phyloP scores from a whole-genome alignment of 345 rosid species.

The Sonneratia caseolaris region DNA sequence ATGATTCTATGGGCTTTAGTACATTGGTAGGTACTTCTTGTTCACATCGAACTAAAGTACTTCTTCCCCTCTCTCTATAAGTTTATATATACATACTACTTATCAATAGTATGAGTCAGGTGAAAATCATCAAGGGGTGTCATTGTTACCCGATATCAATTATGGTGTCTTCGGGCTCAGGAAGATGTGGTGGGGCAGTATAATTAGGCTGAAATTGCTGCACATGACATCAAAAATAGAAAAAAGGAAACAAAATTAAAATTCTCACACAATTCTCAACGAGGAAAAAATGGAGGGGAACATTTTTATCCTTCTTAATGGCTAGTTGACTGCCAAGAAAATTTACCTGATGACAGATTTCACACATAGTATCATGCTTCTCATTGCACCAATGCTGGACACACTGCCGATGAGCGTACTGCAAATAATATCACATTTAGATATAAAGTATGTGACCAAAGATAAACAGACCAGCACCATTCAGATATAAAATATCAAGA shows the following conservation, averaged over 20 bases:
- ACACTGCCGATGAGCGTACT: slow-evolving; percentile 90
- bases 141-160: slow-evolving; percentile 76
- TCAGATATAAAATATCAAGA: too few relatives aligned
- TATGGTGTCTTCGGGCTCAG: slow-evolving; percentile 49
- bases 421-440: slow-evolving; percentile 5
- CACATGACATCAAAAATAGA: slow-evolving; percentile 14
- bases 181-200: slow-evolving; percentile 63
- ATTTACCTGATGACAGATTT: slow-evolving; percentile 87
- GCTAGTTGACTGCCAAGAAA: not conserved
- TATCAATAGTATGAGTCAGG: not conserved
- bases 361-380: slow-evolving; percentile 82
- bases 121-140: slow-evolving; percentile 6
- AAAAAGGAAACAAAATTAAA: slow-evolving; percentile 1
- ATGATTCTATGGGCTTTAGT: too few relatives aligned
- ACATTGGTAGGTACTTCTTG: too few relatives aligned
- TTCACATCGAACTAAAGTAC: too few relatives aligned
- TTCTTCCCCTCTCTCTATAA: too few relatives aligned
- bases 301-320: not conserved
- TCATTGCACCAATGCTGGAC: slow-evolving; percentile 97
- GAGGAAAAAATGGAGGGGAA: not conserved
- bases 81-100: too few relatives aligned
- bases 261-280: not conserved
- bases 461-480: too few relatives aligned
- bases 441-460: too few relatives aligned
- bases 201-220: slow-evolving; percentile 80